Evolutionary conservation across 2,329 filamentous ascomycete genomes (phyloP).

Genomic region (Diaporthe sp.): DNA sequence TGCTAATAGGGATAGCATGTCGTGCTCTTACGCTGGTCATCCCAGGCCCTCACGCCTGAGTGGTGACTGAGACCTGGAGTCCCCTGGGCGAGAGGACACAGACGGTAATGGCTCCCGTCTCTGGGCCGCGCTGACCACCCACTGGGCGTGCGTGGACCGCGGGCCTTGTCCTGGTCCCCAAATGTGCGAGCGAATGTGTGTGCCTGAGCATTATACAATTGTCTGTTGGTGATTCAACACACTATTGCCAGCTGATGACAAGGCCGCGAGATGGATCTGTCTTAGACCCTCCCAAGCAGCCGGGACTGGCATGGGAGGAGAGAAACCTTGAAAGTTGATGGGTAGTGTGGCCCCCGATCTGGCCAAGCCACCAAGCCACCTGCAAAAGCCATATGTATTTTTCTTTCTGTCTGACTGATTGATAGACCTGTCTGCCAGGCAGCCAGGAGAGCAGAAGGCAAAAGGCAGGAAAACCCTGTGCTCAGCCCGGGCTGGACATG

Average conservation of each 20-base stretch:
- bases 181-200: constrained; percentile 1
- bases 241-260: not conserved
- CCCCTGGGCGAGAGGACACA: not conserved
- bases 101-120: constrained; percentile 30
- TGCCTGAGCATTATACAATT: not conserved
- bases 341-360: not conserved
- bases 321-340: not conserved
- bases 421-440: not conserved
- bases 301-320: not conserved
- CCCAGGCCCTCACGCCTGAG: constrained; percentile 20
- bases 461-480: not conserved
- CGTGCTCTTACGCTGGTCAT: constrained; percentile 1
- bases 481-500: constrained; percentile 11
- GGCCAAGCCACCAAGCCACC: constrained; percentile 7
- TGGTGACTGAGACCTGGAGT: constrained; percentile 10
- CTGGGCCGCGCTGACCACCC: constrained; percentile 32
- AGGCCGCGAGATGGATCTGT: constrained; percentile 1
- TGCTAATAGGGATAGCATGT: constrained; percentile 10
- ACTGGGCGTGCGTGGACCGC: constrained; percentile 29
- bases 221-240: not conserved
- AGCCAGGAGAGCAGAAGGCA: not conserved
- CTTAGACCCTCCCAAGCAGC: constrained; percentile 18
- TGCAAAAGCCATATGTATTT: not conserved
- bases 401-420: not conserved
- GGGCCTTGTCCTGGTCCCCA: constrained; percentile 33